A percentile compares a stretch with the other conserved stretches of the same genome.
Conservation (phyloP, 352 stramenopile species). For the Phytophthora parvispora region DNA sequence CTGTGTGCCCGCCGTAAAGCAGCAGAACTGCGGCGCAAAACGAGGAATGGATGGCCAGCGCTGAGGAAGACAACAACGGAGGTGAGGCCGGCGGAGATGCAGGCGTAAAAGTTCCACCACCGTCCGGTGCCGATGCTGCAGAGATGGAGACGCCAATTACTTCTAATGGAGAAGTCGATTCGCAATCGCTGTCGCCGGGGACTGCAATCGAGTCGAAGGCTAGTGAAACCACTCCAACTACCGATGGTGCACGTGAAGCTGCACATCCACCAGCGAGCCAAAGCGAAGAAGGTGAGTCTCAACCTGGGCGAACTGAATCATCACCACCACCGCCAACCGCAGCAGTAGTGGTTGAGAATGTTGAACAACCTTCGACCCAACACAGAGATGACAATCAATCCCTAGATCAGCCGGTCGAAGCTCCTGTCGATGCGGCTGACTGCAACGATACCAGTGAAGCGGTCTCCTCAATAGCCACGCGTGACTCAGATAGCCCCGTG, state of each 20-base stretch:
- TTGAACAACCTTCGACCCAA: background rate
- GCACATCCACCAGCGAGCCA: background rate
- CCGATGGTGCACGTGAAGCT: background rate
- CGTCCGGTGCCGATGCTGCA: background rate
- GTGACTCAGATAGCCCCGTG: background rate
- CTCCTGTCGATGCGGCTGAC: background rate
- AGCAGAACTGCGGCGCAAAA: slow-evolving; percentile 4
- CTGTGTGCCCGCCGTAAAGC: background rate
- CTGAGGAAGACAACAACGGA: slow-evolving; percentile 13
- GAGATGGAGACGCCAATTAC: background rate
- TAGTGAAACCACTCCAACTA: background rate
- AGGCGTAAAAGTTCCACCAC: slow-evolving; percentile 3
- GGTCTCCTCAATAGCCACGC: background rate
- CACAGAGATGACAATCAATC: background rate
- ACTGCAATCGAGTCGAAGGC: background rate
- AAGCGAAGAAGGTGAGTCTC: background rate
- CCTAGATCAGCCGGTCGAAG: background rate
- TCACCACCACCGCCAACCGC: background rate
- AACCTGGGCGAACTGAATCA: background rate
- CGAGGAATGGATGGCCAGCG: slow-evolving; percentile 33
- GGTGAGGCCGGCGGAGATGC: slow-evolving; percentile 3
- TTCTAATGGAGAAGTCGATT: background rate
- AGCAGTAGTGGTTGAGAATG: background rate
- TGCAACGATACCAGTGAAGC: background rate
- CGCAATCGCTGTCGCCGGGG: background rate